phyloP scores from a whole-genome alignment of 352 stramenopile genomes.

The Globisporangium perplexum region DNA sequence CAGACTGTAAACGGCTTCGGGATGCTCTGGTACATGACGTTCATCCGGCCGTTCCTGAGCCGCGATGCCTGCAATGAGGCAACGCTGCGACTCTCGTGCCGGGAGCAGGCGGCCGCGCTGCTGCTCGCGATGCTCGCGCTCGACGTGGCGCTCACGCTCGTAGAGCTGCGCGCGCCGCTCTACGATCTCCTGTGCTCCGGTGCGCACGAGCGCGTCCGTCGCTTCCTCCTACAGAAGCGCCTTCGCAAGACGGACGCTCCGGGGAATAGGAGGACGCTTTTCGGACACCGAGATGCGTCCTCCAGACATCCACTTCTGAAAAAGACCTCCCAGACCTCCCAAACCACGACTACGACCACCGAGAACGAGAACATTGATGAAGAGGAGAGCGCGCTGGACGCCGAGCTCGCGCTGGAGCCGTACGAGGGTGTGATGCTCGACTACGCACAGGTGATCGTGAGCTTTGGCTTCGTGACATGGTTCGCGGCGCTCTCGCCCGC shows the following conservation, averaged over 20 bases:
- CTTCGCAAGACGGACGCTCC: neutral
- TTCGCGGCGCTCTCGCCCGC: constrained; percentile 51
- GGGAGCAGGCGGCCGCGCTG: constrained; percentile 38
- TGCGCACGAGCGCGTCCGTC: neutral
- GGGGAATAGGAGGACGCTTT: neutral
- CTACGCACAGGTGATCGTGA: constrained; percentile 66
- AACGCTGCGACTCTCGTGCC: constrained; percentile 23
- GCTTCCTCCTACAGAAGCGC: neutral
- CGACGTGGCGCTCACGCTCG: constrained; percentile 23
- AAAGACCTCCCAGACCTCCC: neutral
- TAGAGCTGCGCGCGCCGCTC: constrained; percentile 32
- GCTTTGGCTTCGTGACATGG: constrained; percentile 57
- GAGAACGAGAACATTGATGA: constrained; percentile 1
- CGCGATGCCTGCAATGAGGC: constrained; percentile 13
- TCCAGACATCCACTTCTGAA: neutral
- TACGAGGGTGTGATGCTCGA: constrained; percentile 76
- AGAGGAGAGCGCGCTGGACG: constrained; percentile 14
- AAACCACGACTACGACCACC: neutral
- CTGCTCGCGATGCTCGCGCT: constrained; percentile 39
- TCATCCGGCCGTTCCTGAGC: constrained; percentile 32
- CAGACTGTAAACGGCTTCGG: constrained; percentile 63
- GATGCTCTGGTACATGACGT: constrained; percentile 44
- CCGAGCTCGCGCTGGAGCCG: constrained; percentile 32
- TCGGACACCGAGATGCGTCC: neutral
- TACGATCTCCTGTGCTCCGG: constrained; percentile 16